These are phyloP conservation scores for slime mould (Dictyostelium discoideum) DNA, from an alignment of 78 protist species.

Conservation along the genomic window dicty_2.7 NC_007089.4:3994001-3994500, in stretches of 20 bases:
- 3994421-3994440: neutral
- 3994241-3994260: neutral
- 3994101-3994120: no score
- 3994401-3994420: neutral
- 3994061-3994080: no score
- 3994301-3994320: neutral
- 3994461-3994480: constrained; percentile 35
- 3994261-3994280: constrained; percentile 1
- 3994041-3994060: no score
- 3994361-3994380: no score
- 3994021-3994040: no score
- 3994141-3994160: no score
- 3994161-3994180: neutral
- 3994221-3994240: neutral
- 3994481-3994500: constrained; percentile 16
- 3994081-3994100: no score
- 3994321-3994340: constrained; percentile 39
- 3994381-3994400: no score
- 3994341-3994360: constrained; percentile 60
- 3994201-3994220: neutral
- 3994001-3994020: no score
- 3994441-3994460: constrained; percentile 34
- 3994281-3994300: constrained; percentile 51
- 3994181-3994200: neutral
- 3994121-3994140: no score